Percentiles rank a stretch among this genome's conserved stretches.
Conservation (phyloP, 1,284 basidiomycete genomes). For the Athelia sp. region DNA sequence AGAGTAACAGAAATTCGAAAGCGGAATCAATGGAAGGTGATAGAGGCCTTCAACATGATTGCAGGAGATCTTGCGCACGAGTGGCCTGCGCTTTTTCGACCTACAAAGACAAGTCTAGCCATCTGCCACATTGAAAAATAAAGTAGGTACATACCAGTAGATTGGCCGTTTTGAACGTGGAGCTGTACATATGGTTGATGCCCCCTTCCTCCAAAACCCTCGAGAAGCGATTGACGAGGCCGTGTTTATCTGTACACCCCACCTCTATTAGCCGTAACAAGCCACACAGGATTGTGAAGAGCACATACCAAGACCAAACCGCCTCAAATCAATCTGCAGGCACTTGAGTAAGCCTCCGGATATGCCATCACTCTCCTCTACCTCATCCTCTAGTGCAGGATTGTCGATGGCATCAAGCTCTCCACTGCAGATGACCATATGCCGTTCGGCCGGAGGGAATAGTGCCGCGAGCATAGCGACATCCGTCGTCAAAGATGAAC, state of each 20-base stretch:
- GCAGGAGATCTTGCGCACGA: conserved; percentile 24
- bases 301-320: conserved; percentile 56
- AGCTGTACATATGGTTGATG: conserved; percentile 82
- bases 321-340: conserved; percentile 64
- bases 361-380: conserved; percentile 37
- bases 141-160: neutral
- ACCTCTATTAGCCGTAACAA: conserved; percentile 1
- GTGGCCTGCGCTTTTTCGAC: conserved; percentile 20
- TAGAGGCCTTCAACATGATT: conserved; percentile 24
- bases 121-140: neutral
- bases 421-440: conserved; percentile 2
- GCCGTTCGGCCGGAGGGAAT: conserved; percentile 21
- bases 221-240: conserved; percentile 74
- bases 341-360: conserved; percentile 50
- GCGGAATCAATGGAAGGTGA: too few species aligned
- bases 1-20: too few species aligned
- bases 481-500: conserved; percentile 32
- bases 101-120: conserved; percentile 8
- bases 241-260: conserved; percentile 58
- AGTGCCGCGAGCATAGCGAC: conserved; percentile 28
- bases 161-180: conserved; percentile 77
- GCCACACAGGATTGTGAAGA: neutral
- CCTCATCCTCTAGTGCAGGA: conserved; percentile 17
- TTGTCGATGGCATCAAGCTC: conserved; percentile 26
- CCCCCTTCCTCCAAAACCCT: conserved; percentile 62